A percentile compares a stretch with the other conserved stretches of the same genome.
phyloP scores from a whole-genome alignment of 1,284 basidiomycete species.

The Puccinia polysora region DNA sequence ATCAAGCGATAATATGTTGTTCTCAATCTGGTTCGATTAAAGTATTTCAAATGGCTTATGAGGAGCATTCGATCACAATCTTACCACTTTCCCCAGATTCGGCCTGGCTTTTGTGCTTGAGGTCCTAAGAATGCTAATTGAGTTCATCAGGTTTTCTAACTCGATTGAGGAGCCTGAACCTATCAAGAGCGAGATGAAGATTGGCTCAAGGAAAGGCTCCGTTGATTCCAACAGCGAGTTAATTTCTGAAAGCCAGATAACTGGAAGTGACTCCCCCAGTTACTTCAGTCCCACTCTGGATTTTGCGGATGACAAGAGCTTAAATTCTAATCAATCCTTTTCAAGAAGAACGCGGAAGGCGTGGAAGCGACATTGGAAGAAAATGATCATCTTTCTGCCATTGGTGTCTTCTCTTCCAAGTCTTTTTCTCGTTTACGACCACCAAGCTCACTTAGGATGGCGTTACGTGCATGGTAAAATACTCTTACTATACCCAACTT shows the following conservation, averaged over 20 bases:
- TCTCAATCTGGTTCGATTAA: too few relatives aligned
- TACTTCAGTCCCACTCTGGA: neutral
- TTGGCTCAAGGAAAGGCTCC: constrained; percentile 2
- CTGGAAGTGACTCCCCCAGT: neutral
- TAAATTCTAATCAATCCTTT: neutral
- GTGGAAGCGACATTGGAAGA: constrained; percentile 11
- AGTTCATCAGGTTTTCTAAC: constrained; percentile 4
- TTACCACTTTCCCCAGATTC: constrained; percentile 8
- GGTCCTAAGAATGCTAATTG: constrained; percentile 25
- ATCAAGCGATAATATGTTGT: too few relatives aligned
- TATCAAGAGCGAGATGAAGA: neutral
- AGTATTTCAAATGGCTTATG: too few relatives aligned
- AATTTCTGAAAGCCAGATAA: neutral
- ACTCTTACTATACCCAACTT: too few relatives aligned
- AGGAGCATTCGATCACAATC: too few relatives aligned
- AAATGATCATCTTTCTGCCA: neutral
- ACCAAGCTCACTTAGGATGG: constrained; percentile 12
- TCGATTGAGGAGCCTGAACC: neutral
- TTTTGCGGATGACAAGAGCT: neutral
- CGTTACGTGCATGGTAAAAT: constrained; percentile 24
- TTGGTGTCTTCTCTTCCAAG: constrained; percentile 13
- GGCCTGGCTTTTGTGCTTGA: constrained; percentile 26
- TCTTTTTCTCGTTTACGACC: constrained; percentile 2
- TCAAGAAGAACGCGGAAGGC: neutral
- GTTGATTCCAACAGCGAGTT: neutral